These are phyloP conservation scores for Ogataea dorogensis DNA, from an alignment of 805 yeast genomes.

Conservation along the genomic window DNA sequence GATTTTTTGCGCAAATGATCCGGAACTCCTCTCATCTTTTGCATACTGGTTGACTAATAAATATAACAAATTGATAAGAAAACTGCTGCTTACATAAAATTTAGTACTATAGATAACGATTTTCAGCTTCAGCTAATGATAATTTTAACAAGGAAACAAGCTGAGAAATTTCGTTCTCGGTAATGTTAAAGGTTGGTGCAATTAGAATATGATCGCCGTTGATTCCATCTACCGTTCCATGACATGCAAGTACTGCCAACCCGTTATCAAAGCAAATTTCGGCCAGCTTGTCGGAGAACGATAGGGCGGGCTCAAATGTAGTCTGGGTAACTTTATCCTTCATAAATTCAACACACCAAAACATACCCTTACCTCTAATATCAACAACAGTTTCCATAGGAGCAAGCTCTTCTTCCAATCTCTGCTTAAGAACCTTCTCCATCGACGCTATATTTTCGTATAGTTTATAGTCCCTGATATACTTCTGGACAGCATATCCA, in stretches of 20 bases:
- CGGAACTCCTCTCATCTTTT: slow-evolving; percentile 5
- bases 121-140: slow-evolving; percentile 4
- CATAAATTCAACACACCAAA: slow-evolving; percentile 53
- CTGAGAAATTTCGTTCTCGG: slow-evolving; percentile 34
- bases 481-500: slow-evolving; percentile 42
- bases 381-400: slow-evolving; percentile 41
- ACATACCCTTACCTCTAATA: slow-evolving; percentile 54
- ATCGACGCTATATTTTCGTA: slow-evolving; percentile 36
- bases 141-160: slow-evolving; percentile 35
- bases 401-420: slow-evolving; percentile 30
- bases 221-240: slow-evolving; percentile 38
- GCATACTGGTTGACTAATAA: too few species aligned
- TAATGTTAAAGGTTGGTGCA: slow-evolving; percentile 39
- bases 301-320: slow-evolving; percentile 35
- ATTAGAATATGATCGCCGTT: slow-evolving; percentile 39
- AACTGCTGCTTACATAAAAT: background rate
- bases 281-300: slow-evolving; percentile 28
- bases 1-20: slow-evolving; percentile 5
- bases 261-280: slow-evolving; percentile 38
- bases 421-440: slow-evolving; percentile 37
- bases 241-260: slow-evolving; percentile 37
- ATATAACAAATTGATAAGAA: background rate
- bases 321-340: slow-evolving; percentile 42
- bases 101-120: background rate
- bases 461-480: slow-evolving; percentile 25